phyloP scores from a whole-genome alignment of 352 stramenopile genomes.

The Elongisporangium senticosum region DNA sequence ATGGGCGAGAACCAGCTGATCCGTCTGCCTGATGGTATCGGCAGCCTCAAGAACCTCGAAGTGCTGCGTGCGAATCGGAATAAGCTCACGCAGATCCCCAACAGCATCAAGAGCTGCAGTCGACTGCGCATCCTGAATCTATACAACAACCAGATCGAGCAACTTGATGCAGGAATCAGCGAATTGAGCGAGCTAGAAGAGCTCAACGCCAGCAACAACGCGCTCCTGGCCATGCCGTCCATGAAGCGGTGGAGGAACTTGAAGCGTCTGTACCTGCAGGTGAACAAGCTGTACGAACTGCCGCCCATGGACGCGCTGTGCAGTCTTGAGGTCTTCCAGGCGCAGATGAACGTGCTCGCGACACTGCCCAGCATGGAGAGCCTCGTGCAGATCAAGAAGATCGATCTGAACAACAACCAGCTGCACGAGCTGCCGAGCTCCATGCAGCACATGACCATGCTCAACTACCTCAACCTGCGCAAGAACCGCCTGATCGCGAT shows the following conservation, averaged over 20 bases:
- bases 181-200: constrained; percentile 56
- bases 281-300: constrained; percentile 40
- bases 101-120: constrained; percentile 43
- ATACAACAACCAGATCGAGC: constrained; percentile 70
- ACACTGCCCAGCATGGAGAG: constrained; percentile 58
- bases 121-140: constrained; percentile 59
- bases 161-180: constrained; percentile 37
- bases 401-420: constrained; percentile 74
- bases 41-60: constrained; percentile 43
- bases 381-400: constrained; percentile 57
- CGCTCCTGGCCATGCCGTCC: constrained; percentile 27
- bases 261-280: constrained; percentile 47
- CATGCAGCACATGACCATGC: constrained; percentile 48
- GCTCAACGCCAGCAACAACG: constrained; percentile 70
- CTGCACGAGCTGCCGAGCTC: constrained; percentile 40
- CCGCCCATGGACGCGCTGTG: constrained; percentile 40
- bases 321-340: constrained; percentile 56
- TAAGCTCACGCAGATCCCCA: constrained; percentile 34
- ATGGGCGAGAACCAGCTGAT: constrained; percentile 53
- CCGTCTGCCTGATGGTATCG: constrained; percentile 38
- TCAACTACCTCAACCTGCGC: constrained; percentile 61
- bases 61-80: constrained; percentile 53
- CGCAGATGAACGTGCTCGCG: constrained; percentile 57
- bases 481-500: constrained; percentile 54
- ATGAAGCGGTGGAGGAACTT: constrained; percentile 52